Evolutionary conservation across 2,329 filamentous ascomycete genomes (phyloP).

Genomic region (Paraconiothyrium sp.): DNA sequence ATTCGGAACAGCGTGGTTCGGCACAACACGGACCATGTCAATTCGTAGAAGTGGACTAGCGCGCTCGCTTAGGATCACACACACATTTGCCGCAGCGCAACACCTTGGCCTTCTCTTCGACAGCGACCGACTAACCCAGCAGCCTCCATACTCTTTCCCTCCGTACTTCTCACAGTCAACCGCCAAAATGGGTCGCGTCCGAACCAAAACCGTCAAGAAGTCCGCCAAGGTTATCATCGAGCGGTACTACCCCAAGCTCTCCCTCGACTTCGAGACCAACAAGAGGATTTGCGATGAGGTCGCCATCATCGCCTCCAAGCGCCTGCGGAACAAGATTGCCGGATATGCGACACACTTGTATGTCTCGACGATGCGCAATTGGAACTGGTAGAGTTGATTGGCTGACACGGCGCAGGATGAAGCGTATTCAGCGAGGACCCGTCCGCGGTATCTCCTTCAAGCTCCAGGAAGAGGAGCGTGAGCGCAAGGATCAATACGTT

Average conservation of each 20-base stretch:
- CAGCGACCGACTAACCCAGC: constrained; percentile 44
- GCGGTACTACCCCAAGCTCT: constrained; percentile 84
- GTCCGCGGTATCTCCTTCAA: constrained; percentile 99
- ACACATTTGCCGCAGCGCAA: constrained; percentile 7
- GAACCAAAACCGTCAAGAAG: constrained; percentile 76
- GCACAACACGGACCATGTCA: background rate
- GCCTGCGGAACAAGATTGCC: constrained; percentile 92
- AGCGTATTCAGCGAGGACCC: constrained; percentile 98
- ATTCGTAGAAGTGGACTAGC: background rate
- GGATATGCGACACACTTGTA: constrained; percentile 83
- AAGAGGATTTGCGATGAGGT: constrained; percentile 99
- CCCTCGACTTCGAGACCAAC: constrained; percentile 99
- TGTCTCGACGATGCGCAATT: constrained; percentile 51
- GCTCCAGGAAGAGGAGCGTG: constrained; percentile 99
- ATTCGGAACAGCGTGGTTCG: constrained; percentile 1
- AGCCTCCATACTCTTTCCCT: constrained; percentile 33
- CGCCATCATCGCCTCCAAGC: constrained; percentile 98
- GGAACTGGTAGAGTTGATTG: constrained; percentile 55
- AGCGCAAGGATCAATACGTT: constrained; percentile 99
- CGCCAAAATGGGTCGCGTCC: constrained; percentile 65
- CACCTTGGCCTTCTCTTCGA: constrained; percentile 27
- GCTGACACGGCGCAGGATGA: constrained; percentile 73
- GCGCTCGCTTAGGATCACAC: constrained; percentile 31
- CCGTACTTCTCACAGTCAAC: constrained; percentile 36
- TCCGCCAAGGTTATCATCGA: constrained; percentile 99